These are phyloP conservation scores for Podospora pseudopauciseta DNA, from an alignment of 495 filamentous ascomycete species.

Conservation along the genomic window DNA sequence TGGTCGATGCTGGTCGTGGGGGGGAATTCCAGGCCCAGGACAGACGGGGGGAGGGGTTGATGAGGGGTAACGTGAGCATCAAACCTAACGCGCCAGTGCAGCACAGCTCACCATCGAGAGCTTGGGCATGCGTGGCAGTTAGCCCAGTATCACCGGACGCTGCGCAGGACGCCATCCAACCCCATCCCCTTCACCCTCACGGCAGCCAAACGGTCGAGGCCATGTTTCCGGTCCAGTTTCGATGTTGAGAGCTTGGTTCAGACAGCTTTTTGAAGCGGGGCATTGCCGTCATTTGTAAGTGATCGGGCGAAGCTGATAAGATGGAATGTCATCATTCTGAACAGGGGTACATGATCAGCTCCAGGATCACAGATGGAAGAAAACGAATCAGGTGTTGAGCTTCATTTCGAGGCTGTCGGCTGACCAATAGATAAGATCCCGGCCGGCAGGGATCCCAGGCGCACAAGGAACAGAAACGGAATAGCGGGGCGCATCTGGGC, in stretches of 20 bases:
- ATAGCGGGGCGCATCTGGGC: not conserved
- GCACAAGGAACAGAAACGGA: not conserved
- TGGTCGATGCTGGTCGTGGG: not conserved
- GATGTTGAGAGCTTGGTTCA: not conserved
- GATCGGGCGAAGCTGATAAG: conserved; percentile 15
- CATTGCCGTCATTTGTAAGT: not conserved
- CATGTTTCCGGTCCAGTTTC: not conserved
- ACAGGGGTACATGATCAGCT: conserved; percentile 27
- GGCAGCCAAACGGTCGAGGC: not conserved
- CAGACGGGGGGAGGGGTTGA: conserved; percentile 17
- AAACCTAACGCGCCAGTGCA: conserved; percentile 22
- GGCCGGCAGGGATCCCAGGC: conserved; percentile 6
- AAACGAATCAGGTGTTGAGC: conserved; percentile 22
- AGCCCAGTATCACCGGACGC: not conserved
- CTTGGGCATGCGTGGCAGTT: conserved; percentile 14
- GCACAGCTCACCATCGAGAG: conserved; percentile 11
- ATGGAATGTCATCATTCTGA: conserved; percentile 23
- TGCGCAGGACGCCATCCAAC: not conserved
- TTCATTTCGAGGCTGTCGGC: not conserved
- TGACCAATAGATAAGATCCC: conserved; percentile 25
- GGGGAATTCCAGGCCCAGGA: not conserved
- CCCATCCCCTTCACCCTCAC: not conserved
- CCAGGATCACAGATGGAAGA: conserved; percentile 15
- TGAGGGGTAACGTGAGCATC: conserved; percentile 26
- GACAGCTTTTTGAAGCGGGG: not conserved